Conservation (phyloP, 495 filamentous ascomycete species). For the Hypoxylon intermedium region DNA sequence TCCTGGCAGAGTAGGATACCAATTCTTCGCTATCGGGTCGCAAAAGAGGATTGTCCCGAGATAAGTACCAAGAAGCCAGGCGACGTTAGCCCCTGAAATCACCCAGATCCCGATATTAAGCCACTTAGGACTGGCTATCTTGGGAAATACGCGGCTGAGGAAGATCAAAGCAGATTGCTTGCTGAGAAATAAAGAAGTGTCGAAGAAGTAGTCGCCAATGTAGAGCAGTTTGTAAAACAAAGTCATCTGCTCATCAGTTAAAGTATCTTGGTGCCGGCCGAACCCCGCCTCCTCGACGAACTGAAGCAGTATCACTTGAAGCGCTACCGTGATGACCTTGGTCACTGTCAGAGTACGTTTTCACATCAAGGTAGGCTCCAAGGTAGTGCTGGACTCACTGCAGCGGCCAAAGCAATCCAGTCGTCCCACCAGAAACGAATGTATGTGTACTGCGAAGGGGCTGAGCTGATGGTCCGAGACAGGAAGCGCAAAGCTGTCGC, state of each 20-base stretch:
- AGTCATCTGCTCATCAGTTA: not conserved
- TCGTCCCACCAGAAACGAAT: constrained; percentile 19
- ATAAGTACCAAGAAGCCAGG: constrained; percentile 3
- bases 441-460: not conserved
- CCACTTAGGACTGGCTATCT: not conserved
- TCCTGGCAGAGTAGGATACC: not conserved
- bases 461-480: not conserved
- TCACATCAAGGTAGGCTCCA: not conserved
- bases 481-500: not conserved
- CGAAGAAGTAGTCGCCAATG: not conserved
- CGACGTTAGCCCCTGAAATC: not conserved
- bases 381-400: not conserved
- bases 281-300: not conserved
- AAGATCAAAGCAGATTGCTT: constrained; percentile 13
- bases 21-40: constrained; percentile 11
- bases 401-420: constrained; percentile 8
- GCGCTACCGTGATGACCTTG: not conserved
- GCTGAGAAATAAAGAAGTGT: not conserved
- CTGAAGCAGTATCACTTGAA: not conserved
- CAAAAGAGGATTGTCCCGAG: constrained; percentile 7
- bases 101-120: not conserved
- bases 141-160: constrained; percentile 14
- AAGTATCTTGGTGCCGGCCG: not conserved
- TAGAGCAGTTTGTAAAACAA: not conserved
- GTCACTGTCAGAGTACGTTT: not conserved